phyloP scores from a whole-genome alignment of 805 yeast species.

The Cyberlindnera americana region DNA sequence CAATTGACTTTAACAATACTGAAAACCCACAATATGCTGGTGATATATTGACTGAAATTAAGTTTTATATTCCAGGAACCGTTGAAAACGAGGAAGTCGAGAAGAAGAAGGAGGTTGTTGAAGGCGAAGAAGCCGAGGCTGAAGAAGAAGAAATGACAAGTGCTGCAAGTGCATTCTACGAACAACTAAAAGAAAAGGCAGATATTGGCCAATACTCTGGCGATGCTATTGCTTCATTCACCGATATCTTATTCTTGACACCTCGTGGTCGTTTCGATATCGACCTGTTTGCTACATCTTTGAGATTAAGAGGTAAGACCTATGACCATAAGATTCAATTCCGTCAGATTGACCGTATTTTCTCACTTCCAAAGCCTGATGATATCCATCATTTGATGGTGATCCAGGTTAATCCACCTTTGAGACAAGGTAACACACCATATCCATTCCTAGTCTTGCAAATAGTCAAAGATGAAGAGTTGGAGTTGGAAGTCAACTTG shows the following conservation, averaged over 20 bases:
- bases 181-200: slow-evolving; percentile 87
- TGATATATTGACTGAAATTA: slow-evolving; percentile 92
- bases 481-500: slow-evolving; percentile 83
- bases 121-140: slow-evolving; percentile 30
- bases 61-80: slow-evolving; percentile 90
- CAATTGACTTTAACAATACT: slow-evolving; percentile 73
- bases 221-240: slow-evolving; percentile 89
- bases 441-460: slow-evolving; percentile 91
- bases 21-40: slow-evolving; percentile 66
- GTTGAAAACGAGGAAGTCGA: slow-evolving; percentile 36
- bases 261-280: slow-evolving; percentile 99
- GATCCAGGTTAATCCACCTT: slow-evolving; percentile 92
- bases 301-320: slow-evolving; percentile 94
- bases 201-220: slow-evolving; percentile 94
- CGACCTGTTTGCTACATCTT: slow-evolving; percentile 82
- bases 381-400: slow-evolving; percentile 86
- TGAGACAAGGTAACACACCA: slow-evolving; percentile 97
- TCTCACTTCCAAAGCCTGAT: slow-evolving; percentile 91
- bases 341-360: slow-evolving; percentile 83
- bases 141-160: slow-evolving; percentile 45
- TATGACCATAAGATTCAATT: slow-evolving; percentile 95
- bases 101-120: slow-evolving; percentile 7
- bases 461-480: slow-evolving; percentile 84
- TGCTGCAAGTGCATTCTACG: slow-evolving; percentile 85
- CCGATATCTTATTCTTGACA: slow-evolving; percentile 86